phyloP scores from a whole-genome alignment of 176 grass and related monocot species.

The Oryza brachyantha region DNA sequence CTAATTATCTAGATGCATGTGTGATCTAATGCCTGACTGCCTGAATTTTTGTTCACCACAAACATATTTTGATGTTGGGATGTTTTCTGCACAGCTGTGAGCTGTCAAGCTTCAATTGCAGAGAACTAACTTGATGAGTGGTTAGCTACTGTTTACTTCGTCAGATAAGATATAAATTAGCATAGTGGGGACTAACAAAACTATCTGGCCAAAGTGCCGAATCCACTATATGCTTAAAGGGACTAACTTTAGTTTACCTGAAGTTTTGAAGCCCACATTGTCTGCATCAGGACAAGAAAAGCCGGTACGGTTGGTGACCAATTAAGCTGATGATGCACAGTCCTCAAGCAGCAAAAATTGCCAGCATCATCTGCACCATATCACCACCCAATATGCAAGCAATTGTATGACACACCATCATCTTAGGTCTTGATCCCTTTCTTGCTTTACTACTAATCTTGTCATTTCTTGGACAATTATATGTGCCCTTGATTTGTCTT shows the following conservation, averaged over 20 bases:
- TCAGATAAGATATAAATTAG: slow-evolving; percentile 24
- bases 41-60: background rate
- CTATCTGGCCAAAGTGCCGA: slow-evolving; percentile 31
- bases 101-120: slow-evolving; percentile 11
- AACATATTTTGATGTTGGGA: background rate
- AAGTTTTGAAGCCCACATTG: background rate
- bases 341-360: slow-evolving; percentile 13
- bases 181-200: slow-evolving; percentile 32
- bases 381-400: slow-evolving; percentile 27
- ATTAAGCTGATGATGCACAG: slow-evolving; percentile 15
- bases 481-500: background rate
- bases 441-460: background rate
- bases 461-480: slow-evolving; percentile 1
- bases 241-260: slow-evolving; percentile 10
- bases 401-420: background rate
- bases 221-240: slow-evolving; percentile 19
- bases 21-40: background rate
- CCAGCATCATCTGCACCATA: slow-evolving; percentile 19
- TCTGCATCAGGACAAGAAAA: slow-evolving; percentile 19
- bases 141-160: slow-evolving; percentile 16
- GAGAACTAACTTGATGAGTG: background rate
- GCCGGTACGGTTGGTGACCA: background rate
- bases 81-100: background rate
- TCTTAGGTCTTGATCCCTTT: background rate
- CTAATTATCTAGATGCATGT: background rate